These are phyloP conservation scores for Brassica carinata DNA, from an alignment of 345 rosid species.

Conservation along the genomic window DNA sequence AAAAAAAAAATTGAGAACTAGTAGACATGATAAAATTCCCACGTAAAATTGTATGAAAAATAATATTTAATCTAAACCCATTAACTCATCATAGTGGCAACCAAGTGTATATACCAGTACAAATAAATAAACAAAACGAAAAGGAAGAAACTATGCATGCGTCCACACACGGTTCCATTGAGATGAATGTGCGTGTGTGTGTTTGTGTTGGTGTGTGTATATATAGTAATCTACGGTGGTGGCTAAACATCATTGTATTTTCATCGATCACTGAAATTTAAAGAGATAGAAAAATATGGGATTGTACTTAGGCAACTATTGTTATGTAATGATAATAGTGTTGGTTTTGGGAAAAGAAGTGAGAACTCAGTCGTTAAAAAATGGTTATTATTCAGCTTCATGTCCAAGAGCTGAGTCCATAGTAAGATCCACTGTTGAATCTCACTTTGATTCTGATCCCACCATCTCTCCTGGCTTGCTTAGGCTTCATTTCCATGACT, in stretches of 20 bases:
- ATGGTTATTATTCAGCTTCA: slow-evolving; percentile 61
- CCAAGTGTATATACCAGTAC: slow-evolving; percentile 39
- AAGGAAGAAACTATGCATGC: slow-evolving; percentile 23
- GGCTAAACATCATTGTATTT: slow-evolving; percentile 10
- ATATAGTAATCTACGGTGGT: background rate
- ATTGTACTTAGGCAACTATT: slow-evolving; percentile 13
- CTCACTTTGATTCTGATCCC: slow-evolving; percentile 62
- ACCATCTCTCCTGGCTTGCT: slow-evolving; percentile 65
- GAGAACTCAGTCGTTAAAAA: slow-evolving; percentile 43
- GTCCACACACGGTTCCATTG: slow-evolving; percentile 43
- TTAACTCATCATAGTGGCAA: slow-evolving; percentile 39
- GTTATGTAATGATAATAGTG: slow-evolving; percentile 15
- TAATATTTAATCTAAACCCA: slow-evolving; percentile 24
- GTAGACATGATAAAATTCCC: background rate
- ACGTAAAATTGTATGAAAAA: slow-evolving; percentile 5
- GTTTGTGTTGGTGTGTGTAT: slow-evolving; percentile 1
- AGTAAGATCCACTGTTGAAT: slow-evolving; percentile 65
- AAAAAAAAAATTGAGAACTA: background rate
- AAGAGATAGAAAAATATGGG: slow-evolving; percentile 31
- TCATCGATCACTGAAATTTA: background rate
- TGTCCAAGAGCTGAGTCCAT: slow-evolving; percentile 58
- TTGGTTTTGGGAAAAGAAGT: slow-evolving; percentile 27
- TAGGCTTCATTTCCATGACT: slow-evolving; percentile 78
- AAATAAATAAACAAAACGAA: slow-evolving; percentile 15
- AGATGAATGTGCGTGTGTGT: background rate